These are phyloP conservation scores for Warburgia ugandensis DNA, from an alignment of 164 flowering plant species.

Conservation along the genomic window DNA sequence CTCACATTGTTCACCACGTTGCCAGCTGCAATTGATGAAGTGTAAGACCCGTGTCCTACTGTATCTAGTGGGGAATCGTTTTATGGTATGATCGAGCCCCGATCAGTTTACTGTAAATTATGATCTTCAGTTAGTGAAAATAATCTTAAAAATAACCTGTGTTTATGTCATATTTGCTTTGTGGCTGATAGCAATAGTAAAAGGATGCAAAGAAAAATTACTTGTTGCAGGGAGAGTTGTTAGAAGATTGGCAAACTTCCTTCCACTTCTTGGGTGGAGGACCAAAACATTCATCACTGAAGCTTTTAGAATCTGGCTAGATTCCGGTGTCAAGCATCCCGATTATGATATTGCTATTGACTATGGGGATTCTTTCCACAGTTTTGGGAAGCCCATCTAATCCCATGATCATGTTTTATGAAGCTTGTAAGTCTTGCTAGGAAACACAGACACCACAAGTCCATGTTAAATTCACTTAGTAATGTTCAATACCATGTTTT, in stretches of 20 bases:
- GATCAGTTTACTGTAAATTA: constrained; percentile 30
- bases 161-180: too few relatives aligned
- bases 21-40: constrained; percentile 72
- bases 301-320: constrained; percentile 54
- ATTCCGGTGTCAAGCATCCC: constrained; percentile 51
- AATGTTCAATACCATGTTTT: too few relatives aligned
- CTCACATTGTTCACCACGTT: constrained; percentile 32
- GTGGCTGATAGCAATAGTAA: too few relatives aligned
- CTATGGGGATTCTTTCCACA: constrained; percentile 11
- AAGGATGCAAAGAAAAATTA: too few relatives aligned
- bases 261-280: constrained; percentile 67
- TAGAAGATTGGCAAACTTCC: constrained; percentile 32
- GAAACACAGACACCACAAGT: constrained; percentile 36
- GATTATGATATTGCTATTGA: constrained; percentile 34
- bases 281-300: constrained; percentile 38
- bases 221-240: constrained; percentile 66
- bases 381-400: constrained; percentile 29
- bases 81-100: constrained; percentile 28
- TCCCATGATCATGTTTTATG: constrained; percentile 58
- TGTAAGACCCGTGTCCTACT: constrained; percentile 81
- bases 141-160: too few relatives aligned
- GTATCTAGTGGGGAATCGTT: constrained; percentile 18
- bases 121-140: not conserved
- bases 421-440: constrained; percentile 20
- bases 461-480: not conserved